A percentile compares a stretch with the other conserved stretches of the same genome.
Evolutionary conservation across 2,329 filamentous ascomycete genomes (phyloP).

Genomic region (Colletotrichum sublineola): DNA sequence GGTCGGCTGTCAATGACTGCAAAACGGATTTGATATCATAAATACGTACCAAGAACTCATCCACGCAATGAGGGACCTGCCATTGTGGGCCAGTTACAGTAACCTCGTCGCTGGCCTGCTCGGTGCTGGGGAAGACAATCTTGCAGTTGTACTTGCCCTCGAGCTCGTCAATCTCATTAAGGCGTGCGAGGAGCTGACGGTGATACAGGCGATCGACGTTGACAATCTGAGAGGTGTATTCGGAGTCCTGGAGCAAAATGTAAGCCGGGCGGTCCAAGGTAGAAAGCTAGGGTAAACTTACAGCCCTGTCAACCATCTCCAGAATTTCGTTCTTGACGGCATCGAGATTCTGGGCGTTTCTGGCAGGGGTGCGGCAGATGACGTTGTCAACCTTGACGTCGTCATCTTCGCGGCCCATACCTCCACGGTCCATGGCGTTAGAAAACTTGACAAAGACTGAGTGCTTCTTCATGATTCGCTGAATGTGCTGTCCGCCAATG

Average conservation of each 20-base stretch:
- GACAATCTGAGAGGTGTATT: conserved; percentile 95
- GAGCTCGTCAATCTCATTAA: conserved; percentile 90
- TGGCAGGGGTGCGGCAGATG: conserved; percentile 95
- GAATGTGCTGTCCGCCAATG: conserved; percentile 97
- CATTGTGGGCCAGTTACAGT: conserved; percentile 97
- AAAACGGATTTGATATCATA: conserved; percentile 42
- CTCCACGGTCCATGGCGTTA: conserved; percentile 96
- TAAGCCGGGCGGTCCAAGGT: not conserved
- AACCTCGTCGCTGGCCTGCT: conserved; percentile 96
- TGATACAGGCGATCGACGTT: conserved; percentile 96
- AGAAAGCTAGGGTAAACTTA: conserved; percentile 57
- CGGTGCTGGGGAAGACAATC: conserved; percentile 97
- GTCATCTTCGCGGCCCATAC: conserved; percentile 94
- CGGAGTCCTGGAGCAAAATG: conserved; percentile 76
- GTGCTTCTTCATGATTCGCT: conserved; percentile 99
- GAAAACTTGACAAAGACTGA: conserved; percentile 99
- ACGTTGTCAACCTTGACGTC: conserved; percentile 99
- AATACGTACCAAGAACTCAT: conserved; percentile 83
- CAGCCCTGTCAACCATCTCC: conserved; percentile 97
- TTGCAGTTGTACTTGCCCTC: conserved; percentile 99
- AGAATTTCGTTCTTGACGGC: conserved; percentile 99
- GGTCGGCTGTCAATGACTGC: conserved; percentile 22
- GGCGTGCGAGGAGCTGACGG: conserved; percentile 89
- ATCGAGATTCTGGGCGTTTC: conserved; percentile 96
- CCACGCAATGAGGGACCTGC: conserved; percentile 96